Percentiles rank a stretch among this genome's conserved stretches.
These are phyloP conservation scores for Mortierella sp. DNA, from an alignment of 371 early-diverging fungal genomes.

Conservation along the genomic window DNA sequence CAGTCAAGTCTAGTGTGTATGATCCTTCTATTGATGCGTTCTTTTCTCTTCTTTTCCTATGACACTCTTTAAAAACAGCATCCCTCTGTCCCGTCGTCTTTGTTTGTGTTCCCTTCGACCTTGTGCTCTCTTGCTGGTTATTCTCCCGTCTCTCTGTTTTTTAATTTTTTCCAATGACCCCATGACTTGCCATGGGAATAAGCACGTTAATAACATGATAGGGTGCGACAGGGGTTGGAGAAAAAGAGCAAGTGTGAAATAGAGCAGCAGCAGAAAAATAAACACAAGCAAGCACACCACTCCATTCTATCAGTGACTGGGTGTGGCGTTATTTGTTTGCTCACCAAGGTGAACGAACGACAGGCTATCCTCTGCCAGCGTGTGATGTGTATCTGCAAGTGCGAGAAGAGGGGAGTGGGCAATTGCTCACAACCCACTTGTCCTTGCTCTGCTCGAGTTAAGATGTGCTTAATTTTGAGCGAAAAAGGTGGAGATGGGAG, in stretches of 20 bases:
- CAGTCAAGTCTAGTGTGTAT: not conserved
- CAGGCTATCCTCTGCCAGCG: not conserved
- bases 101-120: not conserved
- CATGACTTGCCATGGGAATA: slow-evolving; percentile 6
- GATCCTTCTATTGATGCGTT: not conserved
- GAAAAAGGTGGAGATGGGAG: not conserved
- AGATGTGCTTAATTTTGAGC: not conserved
- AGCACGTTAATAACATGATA: slow-evolving; percentile 6
- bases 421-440: not conserved
- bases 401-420: not conserved
- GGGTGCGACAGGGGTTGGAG: not conserved
- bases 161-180: slow-evolving; percentile 6
- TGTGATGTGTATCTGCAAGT: not conserved
- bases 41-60: not conserved
- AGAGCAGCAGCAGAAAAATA: too few relatives aligned
- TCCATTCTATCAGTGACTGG: not conserved
- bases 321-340: slow-evolving; percentile 10
- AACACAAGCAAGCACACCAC: not conserved
- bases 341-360: not conserved
- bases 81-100: not conserved
- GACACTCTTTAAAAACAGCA: too few relatives aligned
- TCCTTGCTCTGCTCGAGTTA: too few relatives aligned
- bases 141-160: slow-evolving; percentile 2
- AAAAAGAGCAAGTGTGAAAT: not conserved
- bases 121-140: not conserved